Evolutionary conservation across 75 land plant genomes (phyloP).

Genomic region (Isoetes taiwanensis): DNA sequence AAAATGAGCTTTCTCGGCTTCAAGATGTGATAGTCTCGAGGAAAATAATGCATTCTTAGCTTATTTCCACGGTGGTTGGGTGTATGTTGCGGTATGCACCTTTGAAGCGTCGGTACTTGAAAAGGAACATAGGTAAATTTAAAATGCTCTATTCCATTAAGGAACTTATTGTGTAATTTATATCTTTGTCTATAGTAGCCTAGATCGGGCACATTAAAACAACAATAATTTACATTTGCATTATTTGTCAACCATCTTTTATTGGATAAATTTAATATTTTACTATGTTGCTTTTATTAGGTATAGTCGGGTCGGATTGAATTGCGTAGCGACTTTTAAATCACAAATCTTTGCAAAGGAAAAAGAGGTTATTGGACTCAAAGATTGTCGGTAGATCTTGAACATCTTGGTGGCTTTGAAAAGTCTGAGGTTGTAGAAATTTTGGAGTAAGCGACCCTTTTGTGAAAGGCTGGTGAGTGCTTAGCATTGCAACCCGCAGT

Average conservation of each 20-base stretch:
- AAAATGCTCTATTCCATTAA: too few species aligned
- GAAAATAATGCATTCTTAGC: conserved; percentile 35
- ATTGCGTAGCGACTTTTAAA: conserved; percentile 41
- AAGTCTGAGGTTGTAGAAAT: conserved; percentile 72
- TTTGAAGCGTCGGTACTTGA: conserved; percentile 74
- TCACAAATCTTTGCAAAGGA: conserved; percentile 31
- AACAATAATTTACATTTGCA: too few species aligned
- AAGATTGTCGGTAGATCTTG: conserved; percentile 75
- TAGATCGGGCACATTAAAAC: too few species aligned
- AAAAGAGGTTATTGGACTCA: conserved; percentile 86
- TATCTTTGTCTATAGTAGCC: too few species aligned
- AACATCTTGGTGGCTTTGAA: conserved; percentile 56
- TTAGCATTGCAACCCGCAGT: conserved; percentile 74
- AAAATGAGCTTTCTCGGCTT: conserved; percentile 23
- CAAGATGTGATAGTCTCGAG: too few species aligned
- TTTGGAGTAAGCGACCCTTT: conserved; percentile 59
- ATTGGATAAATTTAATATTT: background rate
- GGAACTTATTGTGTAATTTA: too few species aligned
- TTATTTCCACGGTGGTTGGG: conserved; percentile 57
- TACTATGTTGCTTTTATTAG: conserved; percentile 13
- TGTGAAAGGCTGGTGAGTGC: conserved; percentile 72
- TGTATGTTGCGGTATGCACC: conserved; percentile 57
- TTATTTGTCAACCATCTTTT: background rate
- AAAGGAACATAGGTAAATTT: conserved; percentile 62
- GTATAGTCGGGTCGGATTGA: conserved; percentile 57